Evolutionary conservation across 1,284 basidiomycete genomes (phyloP).

Genomic region (Mrakiaceae sp.): DNA sequence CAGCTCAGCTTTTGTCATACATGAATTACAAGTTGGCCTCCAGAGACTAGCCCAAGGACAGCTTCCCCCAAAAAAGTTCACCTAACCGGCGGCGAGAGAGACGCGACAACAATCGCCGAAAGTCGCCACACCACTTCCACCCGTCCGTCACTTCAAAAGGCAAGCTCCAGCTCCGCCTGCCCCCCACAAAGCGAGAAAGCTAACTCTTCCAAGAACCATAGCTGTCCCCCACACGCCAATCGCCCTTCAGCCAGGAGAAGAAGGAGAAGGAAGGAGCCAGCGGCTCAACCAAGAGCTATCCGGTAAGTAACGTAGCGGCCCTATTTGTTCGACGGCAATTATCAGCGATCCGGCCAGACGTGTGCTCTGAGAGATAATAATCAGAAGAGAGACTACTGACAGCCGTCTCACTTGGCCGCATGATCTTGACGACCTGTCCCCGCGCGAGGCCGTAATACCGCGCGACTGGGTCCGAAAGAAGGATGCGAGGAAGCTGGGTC

Average conservation of each 20-base stretch:
- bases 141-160: no score
- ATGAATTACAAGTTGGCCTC: no score
- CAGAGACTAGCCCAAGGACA: no score
- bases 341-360: not conserved
- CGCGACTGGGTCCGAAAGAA: slow-evolving; percentile 89
- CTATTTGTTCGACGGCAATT: not conserved
- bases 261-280: not conserved
- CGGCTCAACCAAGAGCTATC: slow-evolving; percentile 6
- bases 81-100: no score
- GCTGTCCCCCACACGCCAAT: no score
- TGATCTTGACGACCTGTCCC: slow-evolving; percentile 98
- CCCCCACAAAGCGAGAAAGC: no score
- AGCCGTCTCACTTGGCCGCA: slow-evolving; percentile 88
- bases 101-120: no score
- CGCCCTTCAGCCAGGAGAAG: not conserved
- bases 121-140: no score
- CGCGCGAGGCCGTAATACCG: slow-evolving; percentile 91
- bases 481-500: slow-evolving; percentile 94
- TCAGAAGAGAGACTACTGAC: slow-evolving; percentile 45
- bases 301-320: slow-evolving; percentile 17
- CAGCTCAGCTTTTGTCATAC: no score
- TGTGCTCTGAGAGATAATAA: not conserved
- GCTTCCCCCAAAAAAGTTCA: no score
- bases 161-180: no score
- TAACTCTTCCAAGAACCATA: no score